Evolutionary conservation across 495 filamentous ascomycete genomes (phyloP).

Genomic region (Xylaria flabelliformis): DNA sequence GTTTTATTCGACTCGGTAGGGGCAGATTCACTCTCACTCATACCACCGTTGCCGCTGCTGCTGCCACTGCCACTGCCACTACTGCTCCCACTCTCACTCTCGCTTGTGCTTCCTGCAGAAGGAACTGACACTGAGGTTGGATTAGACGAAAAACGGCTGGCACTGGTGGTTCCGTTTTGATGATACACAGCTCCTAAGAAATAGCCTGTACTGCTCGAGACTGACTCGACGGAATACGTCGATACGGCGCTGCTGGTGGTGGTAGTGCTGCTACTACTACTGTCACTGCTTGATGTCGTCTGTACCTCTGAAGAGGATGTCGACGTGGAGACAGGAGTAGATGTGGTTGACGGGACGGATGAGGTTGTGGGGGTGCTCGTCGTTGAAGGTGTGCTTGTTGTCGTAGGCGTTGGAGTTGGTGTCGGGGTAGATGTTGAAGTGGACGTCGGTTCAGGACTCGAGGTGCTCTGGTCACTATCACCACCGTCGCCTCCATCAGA

Average conservation of each 20-base stretch:
- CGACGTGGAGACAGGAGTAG: constrained; percentile 31
- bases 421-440: constrained; percentile 30
- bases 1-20: constrained; percentile 38
- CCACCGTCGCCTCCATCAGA: constrained; percentile 12
- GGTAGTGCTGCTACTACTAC: constrained; percentile 20
- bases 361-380: constrained; percentile 33
- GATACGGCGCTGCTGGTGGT: constrained; percentile 17
- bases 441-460: constrained; percentile 28
- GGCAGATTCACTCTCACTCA: constrained; percentile 25
- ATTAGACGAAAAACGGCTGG: constrained; percentile 12
- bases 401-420: constrained; percentile 23
- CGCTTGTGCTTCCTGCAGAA: constrained; percentile 25
- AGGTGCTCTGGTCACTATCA: constrained; percentile 25
- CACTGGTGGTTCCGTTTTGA: constrained; percentile 33
- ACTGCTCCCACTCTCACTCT: background rate
- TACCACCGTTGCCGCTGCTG: background rate
- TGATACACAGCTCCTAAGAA: constrained; percentile 37
- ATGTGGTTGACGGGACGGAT: constrained; percentile 26
- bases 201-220: constrained; percentile 23
- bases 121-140: constrained; percentile 24
- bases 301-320: constrained; percentile 27
- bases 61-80: background rate
- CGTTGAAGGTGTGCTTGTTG: constrained; percentile 7
- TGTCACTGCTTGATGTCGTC: constrained; percentile 31
- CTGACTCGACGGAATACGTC: constrained; percentile 24